Base-by-base conservation (phyloP, 2,329 filamentous ascomycete species). In the Pseudogymnoascus sp. region DNA sequence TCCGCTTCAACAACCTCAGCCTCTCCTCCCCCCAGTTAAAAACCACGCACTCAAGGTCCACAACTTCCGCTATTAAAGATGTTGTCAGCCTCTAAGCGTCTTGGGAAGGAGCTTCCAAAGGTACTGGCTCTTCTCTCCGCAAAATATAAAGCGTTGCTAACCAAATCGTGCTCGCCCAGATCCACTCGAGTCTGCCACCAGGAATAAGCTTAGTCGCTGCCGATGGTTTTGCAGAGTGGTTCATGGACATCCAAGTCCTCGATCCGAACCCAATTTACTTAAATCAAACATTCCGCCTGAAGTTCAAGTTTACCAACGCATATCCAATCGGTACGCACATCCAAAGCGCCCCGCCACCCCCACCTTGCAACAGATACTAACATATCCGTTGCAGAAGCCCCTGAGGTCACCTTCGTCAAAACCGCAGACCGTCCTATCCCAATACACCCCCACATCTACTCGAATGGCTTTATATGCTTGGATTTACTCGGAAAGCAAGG, bases 401-500 rank as follows among this genome's bases (percentile, higher is more conserved):
- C 94, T 22, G 94, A 99, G 79, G 94, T 97, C 66, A 89, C 89
- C 61, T 99, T 99, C 71, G 80, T 90, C 61, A 80, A 85, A 68
- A 77, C 83, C 60, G 73, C 83, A 35, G 78, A 82, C 68, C 82
- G 84, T 47, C 80, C 82, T 37, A 92, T 99, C 69, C 94, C 94
- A 1, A 92, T 96, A 73, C 94, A 99, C 71, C 94, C 94, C 2
- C 94, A 99, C 77, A 90, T 99, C 74, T 99, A 99, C 78, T 94
- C 89, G 68, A 99, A 99, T 75, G 94, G 94, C 68, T 96, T 97
- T 74, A 99, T 99, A 72, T 99, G 94, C 71, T 87, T 99, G 57
- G 94, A 99, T 69, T 83, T 99, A 1, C 85, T 99, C 7, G 91
- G 91, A 59, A 80, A 83, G 8, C 87, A 91, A 65, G 94, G 94